Evolutionary conservation across 176 grass and related monocot species (phyloP).

Genomic region (Guadua angustifolia): DNA sequence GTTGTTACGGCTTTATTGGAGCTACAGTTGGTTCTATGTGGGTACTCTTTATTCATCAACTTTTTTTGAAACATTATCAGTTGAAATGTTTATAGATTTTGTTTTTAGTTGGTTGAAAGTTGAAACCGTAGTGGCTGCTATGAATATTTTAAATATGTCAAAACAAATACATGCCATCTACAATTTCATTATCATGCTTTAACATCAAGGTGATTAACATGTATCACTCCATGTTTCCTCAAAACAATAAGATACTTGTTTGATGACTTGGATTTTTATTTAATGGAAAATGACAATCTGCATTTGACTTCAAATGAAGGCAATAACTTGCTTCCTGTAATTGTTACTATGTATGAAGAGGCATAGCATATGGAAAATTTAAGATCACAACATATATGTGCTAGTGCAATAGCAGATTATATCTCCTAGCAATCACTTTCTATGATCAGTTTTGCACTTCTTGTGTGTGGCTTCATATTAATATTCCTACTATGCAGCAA

Average conservation of each 20-base stretch:
- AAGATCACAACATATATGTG: neutral
- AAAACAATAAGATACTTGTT: neutral
- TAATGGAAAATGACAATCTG: neutral
- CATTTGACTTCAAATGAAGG: neutral
- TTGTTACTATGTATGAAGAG: neutral
- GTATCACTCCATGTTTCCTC: neutral
- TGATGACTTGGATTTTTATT: neutral
- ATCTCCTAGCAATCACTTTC: neutral
- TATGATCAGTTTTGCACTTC: neutral
- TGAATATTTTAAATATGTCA: slow-evolving; percentile 18
- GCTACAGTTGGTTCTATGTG: slow-evolving; percentile 78
- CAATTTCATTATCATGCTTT: slow-evolving; percentile 5
- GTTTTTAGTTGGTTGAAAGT: slow-evolving; percentile 18
- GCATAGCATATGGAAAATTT: neutral
- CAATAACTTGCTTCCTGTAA: neutral
- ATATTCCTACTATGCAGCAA: slow-evolving; percentile 58
- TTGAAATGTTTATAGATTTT: neutral
- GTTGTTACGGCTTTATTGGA: slow-evolving; percentile 82
- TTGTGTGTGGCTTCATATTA: neutral
- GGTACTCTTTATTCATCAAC: slow-evolving; percentile 10
- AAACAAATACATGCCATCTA: neutral
- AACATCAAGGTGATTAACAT: neutral
- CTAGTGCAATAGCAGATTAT: neutral
- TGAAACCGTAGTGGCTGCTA: neutral
- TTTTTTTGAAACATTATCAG: neutral